These are phyloP conservation scores for Chlamydomonas incerta DNA, from an alignment of 139 green algal genomes.

Conservation along the genomic window DNA sequence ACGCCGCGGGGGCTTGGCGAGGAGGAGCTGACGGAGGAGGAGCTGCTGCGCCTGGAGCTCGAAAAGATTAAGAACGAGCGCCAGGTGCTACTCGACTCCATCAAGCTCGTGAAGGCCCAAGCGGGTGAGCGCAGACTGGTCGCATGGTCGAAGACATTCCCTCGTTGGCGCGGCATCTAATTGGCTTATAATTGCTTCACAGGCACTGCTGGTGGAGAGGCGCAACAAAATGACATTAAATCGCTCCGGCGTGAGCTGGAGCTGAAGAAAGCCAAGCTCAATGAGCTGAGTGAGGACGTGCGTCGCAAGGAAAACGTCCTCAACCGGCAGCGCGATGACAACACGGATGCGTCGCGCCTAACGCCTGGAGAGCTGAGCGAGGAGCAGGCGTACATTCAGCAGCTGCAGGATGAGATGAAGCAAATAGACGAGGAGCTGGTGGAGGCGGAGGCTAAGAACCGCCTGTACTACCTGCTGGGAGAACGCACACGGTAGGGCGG, in stretches of 20 bases:
- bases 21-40: constrained; percentile 83
- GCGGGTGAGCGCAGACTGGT: constrained; percentile 50
- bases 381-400: constrained; percentile 70
- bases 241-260: constrained; percentile 80
- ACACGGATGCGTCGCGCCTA: constrained; percentile 58
- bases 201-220: constrained; percentile 82
- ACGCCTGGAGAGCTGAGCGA: constrained; percentile 56
- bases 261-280: constrained; percentile 86
- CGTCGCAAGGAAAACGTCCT: constrained; percentile 41
- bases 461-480: constrained; percentile 87
- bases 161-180: no score
- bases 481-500: constrained; percentile 74
- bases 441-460: constrained; percentile 88
- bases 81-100: constrained; percentile 75
- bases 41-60: constrained; percentile 79
- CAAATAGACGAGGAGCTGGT: constrained; percentile 79
- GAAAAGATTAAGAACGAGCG: constrained; percentile 87
- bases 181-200: not conserved
- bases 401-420: constrained; percentile 74
- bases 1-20: constrained; percentile 59
- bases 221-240: constrained; percentile 84
- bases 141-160: not conserved
- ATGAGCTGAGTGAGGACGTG: constrained; percentile 76
- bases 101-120: constrained; percentile 70
- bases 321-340: constrained; percentile 59